Evolutionary conservation across 2,329 filamentous ascomycete species (phyloP), one percentile per base, ranked within the genome.

Genomic region (Immersiporthe knoxdaviesiana): DNA sequence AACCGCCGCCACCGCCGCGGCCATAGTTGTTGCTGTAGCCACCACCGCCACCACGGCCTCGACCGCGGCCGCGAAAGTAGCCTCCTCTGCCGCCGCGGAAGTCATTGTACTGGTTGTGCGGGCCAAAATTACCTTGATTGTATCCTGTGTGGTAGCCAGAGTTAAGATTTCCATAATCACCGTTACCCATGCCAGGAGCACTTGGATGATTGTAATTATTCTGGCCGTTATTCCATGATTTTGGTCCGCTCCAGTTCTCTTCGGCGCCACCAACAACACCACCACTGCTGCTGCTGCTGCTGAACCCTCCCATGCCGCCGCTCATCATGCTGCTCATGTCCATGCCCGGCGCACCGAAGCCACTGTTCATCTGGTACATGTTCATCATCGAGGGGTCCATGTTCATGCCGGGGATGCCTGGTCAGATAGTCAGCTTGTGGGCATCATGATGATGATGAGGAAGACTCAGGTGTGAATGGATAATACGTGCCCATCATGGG

Each of bases 161-260:
- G 85, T 91, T 91, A 88, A 90, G 90, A 84, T 87, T 87, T 84
- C 90, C 91, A 89, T 88, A 93, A 84, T 92, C 91, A 92, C 90
- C 89, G 85, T 86, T 86, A 83, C 89, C 90, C 88, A 92, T 92
- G 86, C 89, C 89, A 87, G 88, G 87, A 88, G 89, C 89, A 92
- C 89, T 93, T 91, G 89, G 87, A 87, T 91, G 84, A 90, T 89
- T 94, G 90, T 89, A 93, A 91, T 92, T 93, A 92, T 92, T 91
- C 91, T 91, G 90, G 86, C 89, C 88, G 86, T 89, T 88, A 90
- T 90, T 92, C 91, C 91, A 93, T 86, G 90, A 89, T 84, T 92
- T 90, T 83, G 91, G 90, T 85, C 87, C 87, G 85, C 91, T 92
- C 90, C 91, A 93, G 85, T 90, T 90, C 88, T 90, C 88, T 87